Base-by-base conservation (phyloP, 2,329 filamentous ascomycete genomes). In the Diaporthe capsici region DNA sequence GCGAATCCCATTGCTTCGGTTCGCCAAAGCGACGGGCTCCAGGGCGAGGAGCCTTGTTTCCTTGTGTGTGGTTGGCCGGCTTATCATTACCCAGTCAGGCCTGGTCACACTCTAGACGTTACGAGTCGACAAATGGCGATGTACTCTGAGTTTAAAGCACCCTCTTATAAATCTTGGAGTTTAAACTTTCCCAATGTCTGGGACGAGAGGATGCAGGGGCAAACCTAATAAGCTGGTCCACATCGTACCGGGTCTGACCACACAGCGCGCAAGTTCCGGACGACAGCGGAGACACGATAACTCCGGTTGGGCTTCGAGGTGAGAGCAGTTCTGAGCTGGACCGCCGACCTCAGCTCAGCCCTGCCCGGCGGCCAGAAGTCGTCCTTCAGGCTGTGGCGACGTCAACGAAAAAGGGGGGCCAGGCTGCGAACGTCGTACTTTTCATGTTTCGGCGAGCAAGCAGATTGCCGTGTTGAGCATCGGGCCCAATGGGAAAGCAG, bases 161-260 rank as follows among this genome's bases (percentile, higher is more conserved):
- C 22, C 51, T 53, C 28, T 22, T 13, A 28, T 55, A 25, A 42
- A 47, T 10, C 55, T 51, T 55, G 61, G 8, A 2, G 49, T 60
- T 55, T 73, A 53, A 34, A 51, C 17, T 63, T 65, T 31, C 58
- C 71, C 60, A 22, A 12, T 44, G 58, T 65, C 58, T 73, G 71
- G 71, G 58, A 57, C 34, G 28, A 25, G 25, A n/a, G 49, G 34
- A 53, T 53, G 34, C 58, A 73, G 71, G 71, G 58, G 71, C 42
- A 65, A 42, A 53, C n/a, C 31, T 34, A 42, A 55, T 42, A 39
- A 42, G 15, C 31, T 25, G 25, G n/a, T 37, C 65, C n/a, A 55
- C 34, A 42, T 13, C 37, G 34, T 70, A 25, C 65, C n/a, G 49
- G 13, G 34, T 55, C 65, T 55, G 47, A 51, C 20, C 31, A n/a